Base-by-base conservation (phyloP, 2,329 filamentous ascomycete species). In the Blastomyces gilchristii region DNA sequence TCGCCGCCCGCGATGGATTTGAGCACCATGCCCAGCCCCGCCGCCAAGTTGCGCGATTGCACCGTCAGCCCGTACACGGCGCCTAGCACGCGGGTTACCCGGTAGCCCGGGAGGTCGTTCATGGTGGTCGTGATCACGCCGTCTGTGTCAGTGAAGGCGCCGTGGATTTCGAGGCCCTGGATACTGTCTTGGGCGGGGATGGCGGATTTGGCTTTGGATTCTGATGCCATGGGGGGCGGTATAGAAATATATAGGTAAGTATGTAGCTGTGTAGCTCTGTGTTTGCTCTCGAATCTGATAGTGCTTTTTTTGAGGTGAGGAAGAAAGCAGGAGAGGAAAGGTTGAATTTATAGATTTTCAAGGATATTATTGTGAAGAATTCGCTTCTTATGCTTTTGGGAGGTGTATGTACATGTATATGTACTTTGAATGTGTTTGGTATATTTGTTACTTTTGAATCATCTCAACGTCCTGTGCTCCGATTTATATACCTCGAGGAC, bases 71-170 rank as follows among this genome's bases (percentile, higher is more conserved):
- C 82, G 72, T 83, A 84, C 39, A 84, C 81, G 8, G 82, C 80
- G 62, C 84, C 84, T 6, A 87, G 79, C 0, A 85, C 81, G 61
- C 77, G 78, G 47, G 81, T 79, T 58, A 86, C 76, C 65, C 80
- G 82, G 72, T 86, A 86, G 8, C 83, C 83, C 0, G 84, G 84
- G 28, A 87, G 74, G 69, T 86, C 83, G 73, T 82, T 84, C 83
- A 85, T 86, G 61, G 84, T 86, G 0, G 82, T 82, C 0, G 83
- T 85, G 66, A 86, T 81, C 62, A 86, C 78, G 47, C 84, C 84
- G 58, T 82, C 79, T 8, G 84, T 86, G 69, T 86, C 84, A 49
- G 82, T 82, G 72, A 84, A 85, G 34, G 54, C 34, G 75, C 82
- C 61, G 53, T 57, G 67, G 67, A 67, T 66, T 58, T 68, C 56